phyloP scores from a whole-genome alignment of 2,329 filamentous ascomycete genomes.

The Beauveria asiatica region DNA sequence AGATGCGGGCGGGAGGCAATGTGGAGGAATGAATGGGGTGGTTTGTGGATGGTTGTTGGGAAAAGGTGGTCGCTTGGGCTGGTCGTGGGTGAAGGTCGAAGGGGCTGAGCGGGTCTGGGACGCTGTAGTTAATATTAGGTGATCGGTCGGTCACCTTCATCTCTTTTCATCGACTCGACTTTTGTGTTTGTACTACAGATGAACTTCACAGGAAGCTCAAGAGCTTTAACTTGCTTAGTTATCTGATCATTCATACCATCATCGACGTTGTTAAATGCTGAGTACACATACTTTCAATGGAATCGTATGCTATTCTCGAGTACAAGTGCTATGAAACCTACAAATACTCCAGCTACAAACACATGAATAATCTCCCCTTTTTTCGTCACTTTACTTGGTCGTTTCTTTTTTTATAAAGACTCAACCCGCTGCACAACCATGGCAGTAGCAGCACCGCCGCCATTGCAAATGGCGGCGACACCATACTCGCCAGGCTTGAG shows the following conservation, averaged over 20 bases:
- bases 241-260: no score
- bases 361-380: background rate
- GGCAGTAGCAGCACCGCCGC: conserved; percentile 84
- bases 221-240: no score
- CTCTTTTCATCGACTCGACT: no score
- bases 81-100: background rate
- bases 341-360: conserved; percentile 1
- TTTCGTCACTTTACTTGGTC: background rate
- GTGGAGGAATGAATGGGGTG: no score
- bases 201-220: no score
- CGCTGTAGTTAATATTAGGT: background rate
- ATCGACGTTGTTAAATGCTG: no score
- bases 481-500: conserved; percentile 89
- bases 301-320: background rate
- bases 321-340: conserved; percentile 1
- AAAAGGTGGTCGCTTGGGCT: background rate
- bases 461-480: conserved; percentile 93
- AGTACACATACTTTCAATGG: background rate
- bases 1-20: background rate
- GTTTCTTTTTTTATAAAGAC: conserved; percentile 30
- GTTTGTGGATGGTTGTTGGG: background rate
- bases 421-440: conserved; percentile 82
- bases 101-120: background rate
- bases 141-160: no score
- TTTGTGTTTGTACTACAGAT: no score